Base-by-base conservation (phyloP, 2,329 filamentous ascomycete species). In the Ambrosiella beaveri region DNA sequence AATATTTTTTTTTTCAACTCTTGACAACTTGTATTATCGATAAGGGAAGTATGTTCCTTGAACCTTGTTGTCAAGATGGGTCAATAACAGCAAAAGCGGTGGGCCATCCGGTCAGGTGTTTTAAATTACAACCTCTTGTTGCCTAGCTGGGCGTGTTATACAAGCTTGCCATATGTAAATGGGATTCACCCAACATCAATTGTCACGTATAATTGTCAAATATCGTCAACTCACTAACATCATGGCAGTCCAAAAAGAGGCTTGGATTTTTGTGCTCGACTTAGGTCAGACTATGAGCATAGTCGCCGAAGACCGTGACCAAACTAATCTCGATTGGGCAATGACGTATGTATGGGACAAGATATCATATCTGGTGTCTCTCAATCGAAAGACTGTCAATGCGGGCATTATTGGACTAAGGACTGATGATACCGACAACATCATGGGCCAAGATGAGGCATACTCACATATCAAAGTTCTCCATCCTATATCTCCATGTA, bases 331-430 rank as follows among this genome's bases (percentile, higher is more conserved):
- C 15, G 88, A 96, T 61, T 98, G 85, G 81, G 80, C 82, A 53
- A 83, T 97, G 81, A 81, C 81, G 62, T 98, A 95, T 71, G 79
- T 97, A 54, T 98, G 91, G 90, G 91, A 97, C 74, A 93, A 87
- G 68, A 79, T 84, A 47, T 81, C 80, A 19, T 83, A 84, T 66
- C 83, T 82, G 2, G 82, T 84, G 9, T 80, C 82, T 3, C 76
- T 82, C 0, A 84, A 80, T 41, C 77, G 82, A 41, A 83, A 80
- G 66, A 83, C 79, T 1, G 79, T 82, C 71, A 82, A 81, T 7
- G 82, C 85, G 62, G 79, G 88, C n/a, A 84, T 96, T 1, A 70
- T 98, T 60, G 93, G 86, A 0, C 74, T 96, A 58, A 80, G 87
- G 60, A 95, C 90, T 15, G 84, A 95, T 64, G 81, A 76, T 47